Percentiles rank a stretch among this genome's conserved stretches.
These are phyloP conservation scores for Chlamydomonas eustigma DNA, from an alignment of 139 green algal species.

Conservation along the genomic window DNA sequence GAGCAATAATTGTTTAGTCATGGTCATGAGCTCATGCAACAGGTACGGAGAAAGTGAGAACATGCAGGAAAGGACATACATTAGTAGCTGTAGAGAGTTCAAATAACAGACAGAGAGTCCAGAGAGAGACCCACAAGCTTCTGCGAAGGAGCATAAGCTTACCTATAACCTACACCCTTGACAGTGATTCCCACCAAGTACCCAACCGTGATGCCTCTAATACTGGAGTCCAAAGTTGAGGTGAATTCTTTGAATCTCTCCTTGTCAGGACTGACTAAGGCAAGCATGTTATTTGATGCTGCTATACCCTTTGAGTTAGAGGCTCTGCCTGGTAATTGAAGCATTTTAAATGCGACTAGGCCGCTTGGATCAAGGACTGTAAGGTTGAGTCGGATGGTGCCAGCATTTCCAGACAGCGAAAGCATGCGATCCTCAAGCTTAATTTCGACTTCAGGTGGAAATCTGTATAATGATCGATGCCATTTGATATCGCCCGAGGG, in stretches of 20 bases:
- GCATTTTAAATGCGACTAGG: slow-evolving; percentile 33
- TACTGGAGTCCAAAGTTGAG: slow-evolving; percentile 28
- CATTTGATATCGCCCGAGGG: slow-evolving; percentile 12
- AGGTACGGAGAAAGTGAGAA: too few relatives aligned
- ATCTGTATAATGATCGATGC: slow-evolving; percentile 29
- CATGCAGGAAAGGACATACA: too few relatives aligned
- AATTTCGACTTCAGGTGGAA: slow-evolving; percentile 17
- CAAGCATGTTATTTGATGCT: slow-evolving; percentile 21
- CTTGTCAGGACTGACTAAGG: slow-evolving; percentile 37
- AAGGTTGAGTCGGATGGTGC: slow-evolving; percentile 25
- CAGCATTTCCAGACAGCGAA: slow-evolving; percentile 30
- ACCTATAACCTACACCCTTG: slow-evolving; percentile 54
- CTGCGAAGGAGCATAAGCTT: too few relatives aligned
- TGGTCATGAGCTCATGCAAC: too few relatives aligned
- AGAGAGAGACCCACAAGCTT: too few relatives aligned
- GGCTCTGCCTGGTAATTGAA: neutral
- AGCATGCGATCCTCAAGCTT: slow-evolving; percentile 18
- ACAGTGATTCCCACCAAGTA: slow-evolving; percentile 52
- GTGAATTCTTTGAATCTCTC: slow-evolving; percentile 24
- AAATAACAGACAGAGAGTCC: too few relatives aligned
- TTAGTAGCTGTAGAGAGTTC: too few relatives aligned
- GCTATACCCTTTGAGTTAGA: neutral
- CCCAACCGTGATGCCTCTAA: slow-evolving; percentile 45
- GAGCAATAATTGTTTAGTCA: too few relatives aligned
- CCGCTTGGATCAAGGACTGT: slow-evolving; percentile 42